Base-by-base conservation (phyloP, 305 asterid genomes). In the Solanum hybrid region DNA sequence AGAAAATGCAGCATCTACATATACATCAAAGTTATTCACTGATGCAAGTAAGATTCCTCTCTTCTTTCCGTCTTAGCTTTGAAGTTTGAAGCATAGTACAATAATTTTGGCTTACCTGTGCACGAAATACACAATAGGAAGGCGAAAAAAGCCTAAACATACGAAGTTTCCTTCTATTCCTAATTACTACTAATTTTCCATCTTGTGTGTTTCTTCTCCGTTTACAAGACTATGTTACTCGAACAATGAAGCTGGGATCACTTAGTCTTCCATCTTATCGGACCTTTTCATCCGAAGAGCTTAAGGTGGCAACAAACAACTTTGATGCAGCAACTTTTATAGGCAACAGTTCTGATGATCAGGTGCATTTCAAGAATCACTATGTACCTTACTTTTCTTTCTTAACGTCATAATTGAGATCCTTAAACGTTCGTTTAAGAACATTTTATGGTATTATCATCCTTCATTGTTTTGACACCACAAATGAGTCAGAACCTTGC, bases 251-350 rank as follows among this genome's bases (percentile, higher is more conserved):
- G 91, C 89, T 95, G 79, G 98, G 97, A 82, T 92, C 95, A 37
- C 92, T 93, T 11, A 95, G 98, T 77, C 94, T 96, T 92, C 97
- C 98, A 41, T 91, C 97, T 39, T 95, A 95, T 87, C 92, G 97
- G 82, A 94, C 95, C 45, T 96, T 96, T 89, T 93, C 98, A 68
- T 88, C 93, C 20, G 98, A 94, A 91, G 99, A 97, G 91, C 96
- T 97, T 32, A 95, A 96, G 95, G 93, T 89, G 91, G 99, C 98
- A 31, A 96, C 99, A 17, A 94, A 92, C 90, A 94, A 96, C 90
- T 96, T 96, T 11, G 93, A 93, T 33, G 77, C 95, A 29, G 93
- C 98, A n/a, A 87, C 93, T 45, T 93, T 93, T 89, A 92, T 95
- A 86, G 97, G 95, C 24, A 96, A 94, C 90, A 95, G 94, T 86